Evolutionary conservation across 805 yeast genomes (phyloP).

Genomic region (Nakazawaea laoshanensis): DNA sequence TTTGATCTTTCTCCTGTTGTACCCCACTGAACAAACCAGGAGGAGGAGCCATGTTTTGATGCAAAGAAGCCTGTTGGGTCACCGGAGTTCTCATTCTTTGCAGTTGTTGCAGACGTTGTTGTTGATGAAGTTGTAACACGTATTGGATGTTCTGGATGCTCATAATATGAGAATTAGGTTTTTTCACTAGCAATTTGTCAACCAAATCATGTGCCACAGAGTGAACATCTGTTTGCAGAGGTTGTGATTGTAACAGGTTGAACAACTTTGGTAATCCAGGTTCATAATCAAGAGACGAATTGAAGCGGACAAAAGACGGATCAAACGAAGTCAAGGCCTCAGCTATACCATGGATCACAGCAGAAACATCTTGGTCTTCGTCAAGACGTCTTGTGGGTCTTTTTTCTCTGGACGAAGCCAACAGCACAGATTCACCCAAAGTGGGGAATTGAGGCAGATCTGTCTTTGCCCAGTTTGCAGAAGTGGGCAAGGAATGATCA

Average conservation of each 20-base stretch:
- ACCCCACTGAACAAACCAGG: conserved; percentile 48
- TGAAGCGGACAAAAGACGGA: conserved; percentile 7
- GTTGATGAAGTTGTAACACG: conserved; percentile 20
- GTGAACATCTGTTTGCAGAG: neutral
- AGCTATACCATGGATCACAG: conserved; percentile 2
- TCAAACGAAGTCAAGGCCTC: conserved; percentile 6
- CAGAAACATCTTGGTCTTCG: conserved; percentile 4
- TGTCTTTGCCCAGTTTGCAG: conserved; percentile 55
- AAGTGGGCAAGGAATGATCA: conserved; percentile 46
- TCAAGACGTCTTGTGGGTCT: too few species aligned
- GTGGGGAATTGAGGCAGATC: conserved; percentile 37
- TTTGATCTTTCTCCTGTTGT: conserved; percentile 10
- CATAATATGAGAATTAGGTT: conserved; percentile 7
- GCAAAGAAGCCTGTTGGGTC: too few species aligned
- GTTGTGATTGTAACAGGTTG: conserved; percentile 1
- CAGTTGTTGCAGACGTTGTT: conserved; percentile 18
- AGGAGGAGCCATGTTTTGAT: too few species aligned
- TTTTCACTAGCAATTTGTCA: conserved; percentile 7
- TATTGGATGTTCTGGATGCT: conserved; percentile 9
- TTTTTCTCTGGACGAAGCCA: too few species aligned
- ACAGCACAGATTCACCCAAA: conserved; percentile 31
- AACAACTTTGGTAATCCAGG: conserved; percentile 5
- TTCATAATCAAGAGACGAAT: neutral
- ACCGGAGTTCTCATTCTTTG: conserved; percentile 14
- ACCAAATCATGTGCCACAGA: conserved; percentile 3